Evolutionary conservation across 768 basidiomycete species (phyloP).

Genomic region (Lactarius sanguifluus): DNA sequence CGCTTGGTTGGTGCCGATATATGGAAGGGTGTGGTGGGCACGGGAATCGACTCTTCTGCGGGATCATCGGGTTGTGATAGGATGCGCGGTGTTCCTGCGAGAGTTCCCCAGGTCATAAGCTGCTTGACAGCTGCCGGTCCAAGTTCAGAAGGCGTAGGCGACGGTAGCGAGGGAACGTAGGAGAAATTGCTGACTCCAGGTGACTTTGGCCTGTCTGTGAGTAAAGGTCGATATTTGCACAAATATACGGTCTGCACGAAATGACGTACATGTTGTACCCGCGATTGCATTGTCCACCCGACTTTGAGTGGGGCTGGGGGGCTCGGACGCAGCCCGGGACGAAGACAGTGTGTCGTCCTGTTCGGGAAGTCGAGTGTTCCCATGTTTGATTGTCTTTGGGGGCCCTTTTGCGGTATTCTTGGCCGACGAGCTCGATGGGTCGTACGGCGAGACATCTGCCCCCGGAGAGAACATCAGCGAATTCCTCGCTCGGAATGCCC

Average conservation of each 20-base stretch:
- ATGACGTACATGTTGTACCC: conserved; percentile 79
- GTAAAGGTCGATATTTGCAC: conserved; percentile 19
- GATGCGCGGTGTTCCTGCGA: conserved; percentile 88
- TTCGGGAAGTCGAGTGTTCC: conserved; percentile 77
- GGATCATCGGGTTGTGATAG: conserved; percentile 64
- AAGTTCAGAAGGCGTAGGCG: conserved; percentile 80
- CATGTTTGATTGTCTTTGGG: conserved; percentile 69
- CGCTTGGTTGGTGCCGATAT: conserved; percentile 75
- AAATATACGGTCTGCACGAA: neutral
- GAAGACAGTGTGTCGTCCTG: conserved; percentile 54
- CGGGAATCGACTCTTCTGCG: conserved; percentile 39
- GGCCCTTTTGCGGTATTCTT: conserved; percentile 40
- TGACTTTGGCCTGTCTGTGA: conserved; percentile 61
- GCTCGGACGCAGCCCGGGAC: conserved; percentile 50
- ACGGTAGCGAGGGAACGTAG: conserved; percentile 83
- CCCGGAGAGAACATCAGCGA: conserved; percentile 95
- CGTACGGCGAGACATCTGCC: conserved; percentile 80
- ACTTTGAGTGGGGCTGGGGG: conserved; percentile 88
- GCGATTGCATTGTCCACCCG: conserved; percentile 89
- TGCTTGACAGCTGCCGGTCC: conserved; percentile 84
- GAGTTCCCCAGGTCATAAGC: conserved; percentile 96
- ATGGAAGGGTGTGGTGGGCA: conserved; percentile 68
- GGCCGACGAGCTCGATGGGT: conserved; percentile 40
- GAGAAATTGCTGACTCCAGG: conserved; percentile 59
- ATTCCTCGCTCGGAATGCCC: conserved; percentile 90